phyloP scores from a whole-genome alignment of 179 eudicot species.

The Camellia oleifera region DNA sequence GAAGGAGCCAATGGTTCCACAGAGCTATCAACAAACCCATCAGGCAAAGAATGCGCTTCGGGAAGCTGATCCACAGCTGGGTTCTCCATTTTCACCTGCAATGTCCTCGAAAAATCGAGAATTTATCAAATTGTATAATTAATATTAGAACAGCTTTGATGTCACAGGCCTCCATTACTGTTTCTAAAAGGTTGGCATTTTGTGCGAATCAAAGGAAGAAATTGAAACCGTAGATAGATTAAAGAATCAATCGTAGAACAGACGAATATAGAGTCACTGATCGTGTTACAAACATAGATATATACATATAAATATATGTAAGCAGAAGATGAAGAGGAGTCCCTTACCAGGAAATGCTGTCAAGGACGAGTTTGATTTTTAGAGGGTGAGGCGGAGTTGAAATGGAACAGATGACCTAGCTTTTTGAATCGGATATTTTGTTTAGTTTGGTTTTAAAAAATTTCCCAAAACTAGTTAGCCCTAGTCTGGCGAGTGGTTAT shows the following conservation, averaged over 20 bases:
- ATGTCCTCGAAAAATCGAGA: background rate
- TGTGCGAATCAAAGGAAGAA: background rate
- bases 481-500: too few species aligned
- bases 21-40: slow-evolving; percentile 84
- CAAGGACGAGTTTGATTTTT: background rate
- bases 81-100: slow-evolving; percentile 43
- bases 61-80: slow-evolving; percentile 68
- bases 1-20: slow-evolving; percentile 40
- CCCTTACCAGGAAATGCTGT: background rate
- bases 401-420: slow-evolving; percentile 3
- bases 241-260: too few species aligned
- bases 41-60: slow-evolving; percentile 82
- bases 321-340: background rate
- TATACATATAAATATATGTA: background rate
- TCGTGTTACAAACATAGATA: too few species aligned
- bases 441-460: too few species aligned
- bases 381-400: background rate
- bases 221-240: background rate
- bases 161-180: too few species aligned
- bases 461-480: too few species aligned
- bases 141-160: too few species aligned
- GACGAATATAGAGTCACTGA: too few species aligned
- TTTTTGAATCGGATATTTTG: background rate
- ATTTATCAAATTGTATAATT: background rate
- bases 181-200: background rate